Conservation (phyloP, 2,329 filamentous ascomycete genomes). For the Aureobasidium melanogenum region DNA sequence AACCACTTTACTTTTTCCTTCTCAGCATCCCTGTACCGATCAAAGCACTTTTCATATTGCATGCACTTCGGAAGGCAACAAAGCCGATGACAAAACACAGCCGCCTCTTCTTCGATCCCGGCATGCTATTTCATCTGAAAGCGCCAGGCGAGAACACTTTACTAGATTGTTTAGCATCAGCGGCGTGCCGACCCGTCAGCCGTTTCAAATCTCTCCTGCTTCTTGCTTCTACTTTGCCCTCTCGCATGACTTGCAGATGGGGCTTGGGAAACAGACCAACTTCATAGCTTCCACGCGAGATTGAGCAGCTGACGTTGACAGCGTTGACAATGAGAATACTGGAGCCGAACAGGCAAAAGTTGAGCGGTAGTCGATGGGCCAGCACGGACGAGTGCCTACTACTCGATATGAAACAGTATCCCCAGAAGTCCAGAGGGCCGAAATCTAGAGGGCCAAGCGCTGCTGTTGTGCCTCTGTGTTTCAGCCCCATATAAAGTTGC, state of each 20-base stretch:
- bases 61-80: background rate
- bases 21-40: background rate
- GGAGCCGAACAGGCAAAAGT: background rate
- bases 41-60: background rate
- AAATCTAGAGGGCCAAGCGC: background rate
- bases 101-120: background rate
- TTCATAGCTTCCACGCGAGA: background rate
- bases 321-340: background rate
- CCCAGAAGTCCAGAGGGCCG: background rate
- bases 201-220: slow-evolving; percentile 3
- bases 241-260: background rate
- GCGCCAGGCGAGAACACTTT: background rate
- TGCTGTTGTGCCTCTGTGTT: background rate
- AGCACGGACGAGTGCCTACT: background rate
- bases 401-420: background rate
- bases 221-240: background rate
- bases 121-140: background rate
- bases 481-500: slow-evolving; percentile 6
- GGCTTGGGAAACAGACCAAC: background rate
- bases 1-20: background rate
- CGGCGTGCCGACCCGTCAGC: slow-evolving; percentile 2
- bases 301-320: background rate
- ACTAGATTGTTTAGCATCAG: background rate
- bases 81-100: background rate
- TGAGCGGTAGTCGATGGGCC: background rate